These are phyloP conservation scores for Takakia lepidozioides DNA, from an alignment of 225 moss, liverwort and hornwort genomes.

Conservation along the genomic window DNA sequence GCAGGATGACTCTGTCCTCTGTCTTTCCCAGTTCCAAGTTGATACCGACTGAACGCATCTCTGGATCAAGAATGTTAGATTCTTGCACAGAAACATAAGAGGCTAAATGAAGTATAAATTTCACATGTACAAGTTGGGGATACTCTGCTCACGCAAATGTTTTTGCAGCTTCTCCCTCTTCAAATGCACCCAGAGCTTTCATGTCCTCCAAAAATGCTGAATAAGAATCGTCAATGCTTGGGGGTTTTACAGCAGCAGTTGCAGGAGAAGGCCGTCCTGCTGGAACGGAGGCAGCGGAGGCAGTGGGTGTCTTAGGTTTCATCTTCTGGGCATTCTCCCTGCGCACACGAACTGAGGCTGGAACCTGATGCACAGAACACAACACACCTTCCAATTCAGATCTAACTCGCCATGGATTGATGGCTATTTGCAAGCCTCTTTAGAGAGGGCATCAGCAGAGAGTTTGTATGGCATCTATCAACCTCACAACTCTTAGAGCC, in stretches of 20 bases:
- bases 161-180: conserved; percentile 59
- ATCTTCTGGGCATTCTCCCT: conserved; percentile 71
- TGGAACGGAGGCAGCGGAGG: conserved; percentile 17
- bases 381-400: too few relatives aligned
- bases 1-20: too few relatives aligned
- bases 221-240: conserved; percentile 87
- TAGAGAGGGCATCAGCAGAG: too few relatives aligned
- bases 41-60: too few relatives aligned
- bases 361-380: conserved; percentile 51
- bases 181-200: conserved; percentile 97
- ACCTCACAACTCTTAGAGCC: too few relatives aligned
- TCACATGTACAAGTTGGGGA: neutral
- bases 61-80: too few relatives aligned
- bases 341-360: conserved; percentile 95
- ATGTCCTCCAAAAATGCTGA: conserved; percentile 98
- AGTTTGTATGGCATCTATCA: too few relatives aligned
- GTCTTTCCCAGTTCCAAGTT: too few relatives aligned
- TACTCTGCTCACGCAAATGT: conserved; percentile 17
- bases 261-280: conserved; percentile 9
- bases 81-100: conserved; percentile 6
- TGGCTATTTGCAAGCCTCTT: too few relatives aligned
- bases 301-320: conserved; percentile 59
- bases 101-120: conserved; percentile 4
- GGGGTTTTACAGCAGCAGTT: conserved; percentile 50
- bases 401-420: too few relatives aligned